Conservation (phyloP, 1,284 basidiomycete species). For the Ganoderma multipileum region DNA sequence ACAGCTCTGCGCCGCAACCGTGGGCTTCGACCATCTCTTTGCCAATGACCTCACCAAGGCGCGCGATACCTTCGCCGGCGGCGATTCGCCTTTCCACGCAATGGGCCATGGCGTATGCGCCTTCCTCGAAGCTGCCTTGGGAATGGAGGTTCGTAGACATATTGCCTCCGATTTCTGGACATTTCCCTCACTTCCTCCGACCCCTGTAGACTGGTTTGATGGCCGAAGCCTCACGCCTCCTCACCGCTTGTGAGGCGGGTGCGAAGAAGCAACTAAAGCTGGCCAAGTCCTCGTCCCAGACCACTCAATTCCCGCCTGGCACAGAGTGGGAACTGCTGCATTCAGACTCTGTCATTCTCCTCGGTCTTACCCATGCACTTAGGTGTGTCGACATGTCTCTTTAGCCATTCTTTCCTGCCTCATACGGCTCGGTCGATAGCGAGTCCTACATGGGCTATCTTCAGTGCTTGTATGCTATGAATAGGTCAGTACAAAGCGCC, state of each 20-base stretch:
- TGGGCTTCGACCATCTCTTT: conserved; percentile 74
- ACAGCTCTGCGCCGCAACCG: conserved; percentile 55
- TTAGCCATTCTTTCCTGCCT: conserved; percentile 7
- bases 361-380: conserved; percentile 72
- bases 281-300: conserved; percentile 45
- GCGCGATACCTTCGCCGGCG: conserved; percentile 53
- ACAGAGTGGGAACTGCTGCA: conserved; percentile 77
- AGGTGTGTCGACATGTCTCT: conserved; percentile 49
- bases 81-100: conserved; percentile 70
- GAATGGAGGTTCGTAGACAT: conserved; percentile 68
- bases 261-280: conserved; percentile 62
- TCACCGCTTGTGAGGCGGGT: conserved; percentile 64
- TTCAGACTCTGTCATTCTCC: conserved; percentile 72
- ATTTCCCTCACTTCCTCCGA: conserved; percentile 14
- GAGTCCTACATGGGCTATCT: conserved; percentile 82
- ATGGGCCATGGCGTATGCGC: conserved; percentile 76
- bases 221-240: conserved; percentile 60
- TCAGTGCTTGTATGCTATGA: conserved; percentile 76
- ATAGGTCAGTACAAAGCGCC: conserved; percentile 50
- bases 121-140: conserved; percentile 80
- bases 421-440: conserved; percentile 42
- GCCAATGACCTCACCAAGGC: conserved; percentile 67
- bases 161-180: conserved; percentile 6
- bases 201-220: conserved; percentile 53
- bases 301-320: conserved; percentile 62